phyloP scores from a whole-genome alignment of 805 yeast genomes.

The Lipomyces starkeyi region DNA sequence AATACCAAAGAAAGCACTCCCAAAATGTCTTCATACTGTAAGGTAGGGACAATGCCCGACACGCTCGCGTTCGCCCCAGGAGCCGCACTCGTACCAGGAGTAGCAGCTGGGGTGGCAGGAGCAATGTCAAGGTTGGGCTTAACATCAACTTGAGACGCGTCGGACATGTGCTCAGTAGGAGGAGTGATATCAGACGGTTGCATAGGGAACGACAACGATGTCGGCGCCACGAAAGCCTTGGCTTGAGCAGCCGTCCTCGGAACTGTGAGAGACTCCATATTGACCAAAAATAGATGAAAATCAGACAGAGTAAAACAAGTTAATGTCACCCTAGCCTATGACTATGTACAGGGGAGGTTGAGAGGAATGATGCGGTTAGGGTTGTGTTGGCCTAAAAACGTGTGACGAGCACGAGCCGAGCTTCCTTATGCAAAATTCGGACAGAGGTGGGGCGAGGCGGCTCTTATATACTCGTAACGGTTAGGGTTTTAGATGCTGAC shows the following conservation, averaged over 20 bases:
- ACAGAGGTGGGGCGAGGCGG: slow-evolving; percentile 16
- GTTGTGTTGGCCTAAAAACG: background rate
- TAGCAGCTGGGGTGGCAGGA: slow-evolving; percentile 32
- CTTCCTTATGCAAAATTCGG: background rate
- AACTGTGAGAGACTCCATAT: slow-evolving; percentile 73
- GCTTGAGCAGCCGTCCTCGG: slow-evolving; percentile 83
- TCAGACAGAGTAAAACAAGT: slow-evolving; percentile 40
- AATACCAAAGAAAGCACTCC: background rate
- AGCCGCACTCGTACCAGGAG: slow-evolving; percentile 25
- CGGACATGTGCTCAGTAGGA: slow-evolving; percentile 23
- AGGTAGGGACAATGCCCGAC: slow-evolving; percentile 94
- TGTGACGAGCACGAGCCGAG: background rate
- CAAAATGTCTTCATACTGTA: slow-evolving; percentile 47
- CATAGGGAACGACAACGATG: slow-evolving; percentile 68
- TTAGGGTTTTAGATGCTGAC: slow-evolving; percentile 19
- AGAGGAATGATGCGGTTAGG: background rate
- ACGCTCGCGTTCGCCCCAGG: slow-evolving; percentile 64
- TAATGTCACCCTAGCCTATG: slow-evolving; percentile 40
- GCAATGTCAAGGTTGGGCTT: slow-evolving; percentile 34
- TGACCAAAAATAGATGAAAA: slow-evolving; percentile 13
- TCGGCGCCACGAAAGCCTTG: slow-evolving; percentile 69
- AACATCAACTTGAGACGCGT: slow-evolving; percentile 34
- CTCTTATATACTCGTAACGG: slow-evolving; percentile 17
- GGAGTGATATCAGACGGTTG: slow-evolving; percentile 48
- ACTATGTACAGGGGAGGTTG: background rate